phyloP scores from a whole-genome alignment of 2,329 filamentous ascomycete species.

The Hypoxylon sp. region DNA sequence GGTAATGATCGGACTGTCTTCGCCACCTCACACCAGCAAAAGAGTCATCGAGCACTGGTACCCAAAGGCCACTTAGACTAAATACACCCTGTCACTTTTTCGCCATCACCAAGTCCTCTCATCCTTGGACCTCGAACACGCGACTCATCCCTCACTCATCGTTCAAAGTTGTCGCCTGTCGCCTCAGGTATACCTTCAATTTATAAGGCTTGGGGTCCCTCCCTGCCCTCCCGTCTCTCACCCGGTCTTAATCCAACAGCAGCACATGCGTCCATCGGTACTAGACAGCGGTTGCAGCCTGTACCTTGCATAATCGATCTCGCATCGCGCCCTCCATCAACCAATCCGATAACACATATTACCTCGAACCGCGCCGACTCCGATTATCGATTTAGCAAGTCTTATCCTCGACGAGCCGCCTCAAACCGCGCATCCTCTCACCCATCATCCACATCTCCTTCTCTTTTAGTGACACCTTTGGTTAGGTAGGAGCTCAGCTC shows the following conservation, averaged over 20 bases:
- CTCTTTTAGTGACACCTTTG: constrained; percentile 41
- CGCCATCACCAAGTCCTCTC: constrained; percentile 36
- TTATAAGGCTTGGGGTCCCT: constrained; percentile 44
- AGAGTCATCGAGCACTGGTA: constrained; percentile 55
- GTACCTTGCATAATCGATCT: constrained; percentile 56
- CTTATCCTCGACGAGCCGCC: constrained; percentile 19
- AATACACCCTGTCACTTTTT: constrained; percentile 47
- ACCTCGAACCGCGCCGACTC: constrained; percentile 35
- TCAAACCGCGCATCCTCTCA: constrained; percentile 20
- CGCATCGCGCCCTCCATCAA: constrained; percentile 12
- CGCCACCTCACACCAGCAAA: constrained; percentile 54
- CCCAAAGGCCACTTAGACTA: constrained; percentile 48
- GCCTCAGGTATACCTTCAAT: constrained; percentile 46
- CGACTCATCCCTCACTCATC: constrained; percentile 44
- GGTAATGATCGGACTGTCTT: constrained; percentile 53
- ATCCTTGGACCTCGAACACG: constrained; percentile 37
- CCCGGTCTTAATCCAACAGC: constrained; percentile 38
- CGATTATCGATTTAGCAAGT: constrained; percentile 21
- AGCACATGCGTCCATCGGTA: constrained; percentile 45
- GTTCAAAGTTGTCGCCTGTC: constrained; percentile 35
- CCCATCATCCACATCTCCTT: constrained; percentile 11
- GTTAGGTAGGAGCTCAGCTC: constrained; percentile 51
- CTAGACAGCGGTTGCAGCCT: constrained; percentile 51
- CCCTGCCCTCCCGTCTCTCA: constrained; percentile 34
- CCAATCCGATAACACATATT: constrained; percentile 36